Conservation (phyloP, 768 basidiomycete species). For the Auricularia sp. region DNA sequence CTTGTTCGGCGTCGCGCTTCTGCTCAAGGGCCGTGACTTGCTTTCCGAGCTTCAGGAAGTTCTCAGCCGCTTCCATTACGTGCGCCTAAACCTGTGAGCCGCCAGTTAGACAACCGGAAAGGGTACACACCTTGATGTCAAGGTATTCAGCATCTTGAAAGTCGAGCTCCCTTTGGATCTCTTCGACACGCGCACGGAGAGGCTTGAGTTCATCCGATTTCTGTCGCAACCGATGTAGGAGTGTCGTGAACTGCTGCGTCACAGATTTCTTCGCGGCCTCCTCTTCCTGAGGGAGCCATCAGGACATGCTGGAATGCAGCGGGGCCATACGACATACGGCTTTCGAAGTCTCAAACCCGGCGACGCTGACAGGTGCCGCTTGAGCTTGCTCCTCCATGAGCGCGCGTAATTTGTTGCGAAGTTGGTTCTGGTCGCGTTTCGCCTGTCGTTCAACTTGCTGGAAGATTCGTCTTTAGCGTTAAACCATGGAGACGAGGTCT, state of each 20-base stretch:
- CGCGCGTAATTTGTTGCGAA: background rate
- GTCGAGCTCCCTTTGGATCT: background rate
- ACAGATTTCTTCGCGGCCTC: constrained; percentile 41
- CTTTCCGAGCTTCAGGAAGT: constrained; percentile 42
- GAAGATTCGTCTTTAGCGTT: background rate
- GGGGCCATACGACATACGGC: constrained; percentile 28
- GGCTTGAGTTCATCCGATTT: constrained; percentile 37
- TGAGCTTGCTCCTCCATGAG: constrained; percentile 44
- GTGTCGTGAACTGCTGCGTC: constrained; percentile 39
- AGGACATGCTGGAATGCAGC: background rate
- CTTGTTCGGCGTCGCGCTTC: constrained; percentile 45
- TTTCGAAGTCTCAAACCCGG: constrained; percentile 45
- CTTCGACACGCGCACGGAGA: constrained; percentile 23
- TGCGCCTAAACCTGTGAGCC: constrained; percentile 29
- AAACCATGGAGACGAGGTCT: background rate
- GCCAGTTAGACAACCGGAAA: background rate
- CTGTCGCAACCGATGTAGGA: constrained; percentile 35
- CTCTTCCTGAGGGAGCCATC: constrained; percentile 34
- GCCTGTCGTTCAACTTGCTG: background rate
- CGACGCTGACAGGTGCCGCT: constrained; percentile 54
- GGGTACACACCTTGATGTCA: constrained; percentile 34
- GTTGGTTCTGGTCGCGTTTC: background rate
- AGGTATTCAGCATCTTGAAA: constrained; percentile 30
- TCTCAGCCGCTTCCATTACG: constrained; percentile 38
- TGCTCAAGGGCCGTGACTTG: constrained; percentile 36